phyloP scores from a whole-genome alignment of 2,329 filamentous ascomycete species.

The Exutisphaerella laricina region DNA sequence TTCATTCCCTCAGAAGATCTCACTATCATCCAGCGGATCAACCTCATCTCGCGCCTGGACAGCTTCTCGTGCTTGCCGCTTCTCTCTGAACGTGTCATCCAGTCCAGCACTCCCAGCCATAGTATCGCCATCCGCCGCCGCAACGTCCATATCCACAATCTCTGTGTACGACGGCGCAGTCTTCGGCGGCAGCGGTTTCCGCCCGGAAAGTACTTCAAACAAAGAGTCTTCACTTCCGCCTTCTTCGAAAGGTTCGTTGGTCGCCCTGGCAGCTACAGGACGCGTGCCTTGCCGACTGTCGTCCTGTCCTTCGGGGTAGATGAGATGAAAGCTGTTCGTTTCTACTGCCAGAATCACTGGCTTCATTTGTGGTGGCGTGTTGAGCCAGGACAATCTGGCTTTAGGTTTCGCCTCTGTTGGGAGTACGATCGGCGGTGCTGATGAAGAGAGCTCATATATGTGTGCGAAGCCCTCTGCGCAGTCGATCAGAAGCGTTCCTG shows the following conservation, averaged over 20 bases:
- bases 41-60: conserved; percentile 5
- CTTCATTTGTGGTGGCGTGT: conserved; percentile 21
- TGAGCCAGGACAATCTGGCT: conserved; percentile 21
- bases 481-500: conserved; percentile 39
- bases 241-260: conserved; percentile 24
- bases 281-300: conserved; percentile 3
- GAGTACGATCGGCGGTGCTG: conserved; percentile 20
- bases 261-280: conserved; percentile 22
- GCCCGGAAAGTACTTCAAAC: conserved; percentile 44
- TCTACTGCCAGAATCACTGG: conserved; percentile 35
- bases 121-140: conserved; percentile 28
- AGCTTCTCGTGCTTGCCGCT: conserved; percentile 14
- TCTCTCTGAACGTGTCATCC: conserved; percentile 44
- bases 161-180: conserved; percentile 29
- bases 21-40: conserved; percentile 33
- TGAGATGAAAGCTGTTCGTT: conserved; percentile 34
- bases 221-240: conserved; percentile 44
- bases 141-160: conserved; percentile 29
- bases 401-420: conserved; percentile 9
- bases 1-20: conserved; percentile 33
- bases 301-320: conserved; percentile 37
- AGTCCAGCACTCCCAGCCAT: conserved; percentile 21
- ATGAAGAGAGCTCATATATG: conserved; percentile 31
- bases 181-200: conserved; percentile 38
- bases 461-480: conserved; percentile 38